Percentiles rank a stretch among this genome's conserved stretches.
phyloP scores from a whole-genome alignment of 768 basidiomycete genomes.

The Clitopilus passeckerianus region DNA sequence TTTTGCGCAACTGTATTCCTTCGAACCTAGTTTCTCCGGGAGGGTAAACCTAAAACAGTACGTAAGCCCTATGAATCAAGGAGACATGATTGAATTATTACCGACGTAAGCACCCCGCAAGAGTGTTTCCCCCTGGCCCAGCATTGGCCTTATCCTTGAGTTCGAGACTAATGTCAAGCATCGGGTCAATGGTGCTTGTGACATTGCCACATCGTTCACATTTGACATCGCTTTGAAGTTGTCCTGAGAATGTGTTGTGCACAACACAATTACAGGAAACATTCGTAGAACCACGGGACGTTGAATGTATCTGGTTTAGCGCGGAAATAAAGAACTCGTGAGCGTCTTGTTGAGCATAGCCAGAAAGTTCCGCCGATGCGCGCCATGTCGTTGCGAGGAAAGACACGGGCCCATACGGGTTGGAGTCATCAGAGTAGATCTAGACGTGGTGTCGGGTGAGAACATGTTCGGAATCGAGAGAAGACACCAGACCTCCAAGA shows the following conservation, averaged over 20 bases:
- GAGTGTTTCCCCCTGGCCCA: conserved; percentile 51
- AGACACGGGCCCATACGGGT: conserved; percentile 75
- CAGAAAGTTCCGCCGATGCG: conserved; percentile 74
- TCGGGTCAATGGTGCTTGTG: conserved; percentile 80
- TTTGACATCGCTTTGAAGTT: conserved; percentile 82
- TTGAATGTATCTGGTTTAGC: conserved; percentile 83
- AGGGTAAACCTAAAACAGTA: conserved; percentile 63
- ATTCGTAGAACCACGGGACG: conserved; percentile 69
- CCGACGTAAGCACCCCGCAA: conserved; percentile 75
- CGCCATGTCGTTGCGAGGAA: conserved; percentile 86
- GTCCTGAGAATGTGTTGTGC: conserved; percentile 85
- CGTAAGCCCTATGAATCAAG: neutral
- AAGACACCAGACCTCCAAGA: conserved; percentile 52
- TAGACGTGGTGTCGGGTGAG: conserved; percentile 13
- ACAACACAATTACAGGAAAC: conserved; percentile 86
- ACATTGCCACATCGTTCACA: conserved; percentile 82
- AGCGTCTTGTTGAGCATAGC: conserved; percentile 93
- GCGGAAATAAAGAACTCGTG: conserved; percentile 84
- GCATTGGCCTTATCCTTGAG: conserved; percentile 53
- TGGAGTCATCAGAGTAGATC: conserved; percentile 52
- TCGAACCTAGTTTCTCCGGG: conserved; percentile 76
- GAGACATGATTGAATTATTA: conserved; percentile 18
- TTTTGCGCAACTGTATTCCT: conserved; percentile 80
- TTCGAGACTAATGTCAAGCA: conserved; percentile 88
- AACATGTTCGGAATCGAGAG: neutral